phyloP scores from a whole-genome alignment of 345 rosid species.

The Limnanthes douglasii region DNA sequence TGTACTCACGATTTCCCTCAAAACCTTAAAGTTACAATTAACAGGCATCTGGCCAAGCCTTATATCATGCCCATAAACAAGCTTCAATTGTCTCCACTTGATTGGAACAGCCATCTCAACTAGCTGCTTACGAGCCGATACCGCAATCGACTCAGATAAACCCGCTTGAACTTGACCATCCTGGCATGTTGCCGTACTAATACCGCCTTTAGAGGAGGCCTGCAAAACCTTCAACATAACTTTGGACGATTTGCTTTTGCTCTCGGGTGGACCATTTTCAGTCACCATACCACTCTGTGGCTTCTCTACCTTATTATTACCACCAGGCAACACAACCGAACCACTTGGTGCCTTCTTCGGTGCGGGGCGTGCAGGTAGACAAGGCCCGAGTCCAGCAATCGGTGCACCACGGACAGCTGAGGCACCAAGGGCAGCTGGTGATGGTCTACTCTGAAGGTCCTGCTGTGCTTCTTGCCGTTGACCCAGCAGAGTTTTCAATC shows the following conservation, averaged over 20 bases:
- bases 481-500: constrained; percentile 55
- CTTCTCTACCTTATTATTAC: constrained; percentile 31
- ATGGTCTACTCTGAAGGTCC: constrained; percentile 81
- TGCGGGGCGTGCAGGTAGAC: constrained; percentile 66
- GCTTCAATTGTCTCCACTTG: constrained; percentile 63
- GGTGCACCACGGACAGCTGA: constrained; percentile 96
- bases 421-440: constrained; percentile 98
- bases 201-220: constrained; percentile 38
- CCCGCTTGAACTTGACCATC: constrained; percentile 15
- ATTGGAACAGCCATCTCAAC: constrained; percentile 27
- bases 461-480: constrained; percentile 69
- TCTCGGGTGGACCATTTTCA: constrained; percentile 48
- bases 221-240: constrained; percentile 38
- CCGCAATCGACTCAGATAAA: constrained; percentile 11
- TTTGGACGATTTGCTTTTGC: constrained; percentile 34
- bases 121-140: constrained; percentile 9
- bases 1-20: constrained; percentile 67
- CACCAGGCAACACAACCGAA: constrained; percentile 13
- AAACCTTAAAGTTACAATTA: constrained; percentile 54
- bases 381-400: constrained; percentile 74
- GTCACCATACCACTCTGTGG: constrained; percentile 13
- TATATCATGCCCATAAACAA: constrained; percentile 89
- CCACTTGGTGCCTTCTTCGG: constrained; percentile 51
- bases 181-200: too few species aligned
- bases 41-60: constrained; percentile 80